These are phyloP conservation scores for Globisporangium iwayamae DNA, from an alignment of 352 stramenopile genomes.

Conservation along the genomic window DNA sequence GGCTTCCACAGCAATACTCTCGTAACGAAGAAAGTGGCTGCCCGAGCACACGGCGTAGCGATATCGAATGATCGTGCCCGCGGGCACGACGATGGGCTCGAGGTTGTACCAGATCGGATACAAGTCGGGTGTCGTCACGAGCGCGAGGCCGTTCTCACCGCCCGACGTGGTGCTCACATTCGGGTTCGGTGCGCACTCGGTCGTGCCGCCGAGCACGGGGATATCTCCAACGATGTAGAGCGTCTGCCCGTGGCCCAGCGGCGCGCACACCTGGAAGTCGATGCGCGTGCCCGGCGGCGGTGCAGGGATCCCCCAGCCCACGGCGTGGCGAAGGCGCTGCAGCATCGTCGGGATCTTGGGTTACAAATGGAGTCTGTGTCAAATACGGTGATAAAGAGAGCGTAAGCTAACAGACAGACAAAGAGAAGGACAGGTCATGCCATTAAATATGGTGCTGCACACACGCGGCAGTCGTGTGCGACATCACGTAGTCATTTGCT, in stretches of 20 bases:
- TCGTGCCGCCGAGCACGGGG: slow-evolving; percentile 57
- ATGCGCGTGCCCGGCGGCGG: slow-evolving; percentile 62
- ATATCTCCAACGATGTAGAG: slow-evolving; percentile 81
- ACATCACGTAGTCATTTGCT: not conserved
- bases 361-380: not conserved
- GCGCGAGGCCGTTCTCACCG: slow-evolving; percentile 47
- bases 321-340: slow-evolving; percentile 75
- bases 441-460: not conserved
- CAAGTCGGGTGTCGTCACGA: slow-evolving; percentile 85
- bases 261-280: slow-evolving; percentile 79
- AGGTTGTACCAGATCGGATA: slow-evolving; percentile 90
- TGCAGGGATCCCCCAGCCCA: slow-evolving; percentile 63
- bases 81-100: slow-evolving; percentile 66
- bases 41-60: slow-evolving; percentile 83
- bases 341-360: slow-evolving; percentile 42
- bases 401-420: not conserved
- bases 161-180: slow-evolving; percentile 27
- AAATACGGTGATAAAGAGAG: not conserved
- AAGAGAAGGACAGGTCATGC: not conserved
- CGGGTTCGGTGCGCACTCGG: slow-evolving; percentile 49
- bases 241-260: slow-evolving; percentile 73
- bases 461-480: not conserved
- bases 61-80: slow-evolving; percentile 68
- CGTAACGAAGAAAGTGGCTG: slow-evolving; percentile 75
- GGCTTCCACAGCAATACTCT: slow-evolving; percentile 36